A percentile compares a stretch with the other conserved stretches of the same genome.
These are phyloP conservation scores for Mycena latifolia DNA, from an alignment of 768 basidiomycete species.

Conservation along the genomic window DNA sequence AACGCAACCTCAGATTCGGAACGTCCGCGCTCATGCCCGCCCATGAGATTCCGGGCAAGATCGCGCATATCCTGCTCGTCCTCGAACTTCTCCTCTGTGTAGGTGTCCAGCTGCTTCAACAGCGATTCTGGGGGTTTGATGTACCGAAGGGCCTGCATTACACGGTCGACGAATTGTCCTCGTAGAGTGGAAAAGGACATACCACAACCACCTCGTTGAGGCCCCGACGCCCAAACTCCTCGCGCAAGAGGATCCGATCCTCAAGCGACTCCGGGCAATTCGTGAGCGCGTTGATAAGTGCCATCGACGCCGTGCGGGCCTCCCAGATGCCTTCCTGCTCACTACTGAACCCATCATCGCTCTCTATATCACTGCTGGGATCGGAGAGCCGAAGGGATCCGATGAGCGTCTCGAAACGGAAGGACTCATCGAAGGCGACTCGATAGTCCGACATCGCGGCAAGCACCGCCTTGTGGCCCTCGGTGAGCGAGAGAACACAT, in stretches of 20 bases:
- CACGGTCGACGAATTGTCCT: not conserved
- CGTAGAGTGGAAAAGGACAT: slow-evolving; percentile 46
- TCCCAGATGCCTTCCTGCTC: slow-evolving; percentile 87
- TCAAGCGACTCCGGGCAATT: slow-evolving; percentile 84
- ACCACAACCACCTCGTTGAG: slow-evolving; percentile 89
- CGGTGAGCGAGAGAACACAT: slow-evolving; percentile 76
- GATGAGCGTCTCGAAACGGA: slow-evolving; percentile 86
- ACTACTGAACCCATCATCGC: slow-evolving; percentile 49
- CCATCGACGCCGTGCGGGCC: slow-evolving; percentile 80
- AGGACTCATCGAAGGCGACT: slow-evolving; percentile 74
- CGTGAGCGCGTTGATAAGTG: slow-evolving; percentile 82
- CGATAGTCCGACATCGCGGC: slow-evolving; percentile 86
- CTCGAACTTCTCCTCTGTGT: slow-evolving; percentile 90
- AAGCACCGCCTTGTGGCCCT: slow-evolving; percentile 82
- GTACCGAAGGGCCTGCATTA: slow-evolving; percentile 77
- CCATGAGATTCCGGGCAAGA: slow-evolving; percentile 56
- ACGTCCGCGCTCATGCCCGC: slow-evolving; percentile 46
- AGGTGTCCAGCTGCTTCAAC: slow-evolving; percentile 85
- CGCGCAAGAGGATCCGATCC: slow-evolving; percentile 81
- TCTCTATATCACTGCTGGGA: slow-evolving; percentile 46
- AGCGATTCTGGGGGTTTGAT: slow-evolving; percentile 81
- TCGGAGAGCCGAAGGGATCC: slow-evolving; percentile 70
- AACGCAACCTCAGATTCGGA: slow-evolving; percentile 69
- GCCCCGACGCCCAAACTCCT: slow-evolving; percentile 86
- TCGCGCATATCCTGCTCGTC: slow-evolving; percentile 90